Base-by-base conservation (phyloP, 2,329 filamentous ascomycete genomes). In the Colletotrichum sp. region DNA sequence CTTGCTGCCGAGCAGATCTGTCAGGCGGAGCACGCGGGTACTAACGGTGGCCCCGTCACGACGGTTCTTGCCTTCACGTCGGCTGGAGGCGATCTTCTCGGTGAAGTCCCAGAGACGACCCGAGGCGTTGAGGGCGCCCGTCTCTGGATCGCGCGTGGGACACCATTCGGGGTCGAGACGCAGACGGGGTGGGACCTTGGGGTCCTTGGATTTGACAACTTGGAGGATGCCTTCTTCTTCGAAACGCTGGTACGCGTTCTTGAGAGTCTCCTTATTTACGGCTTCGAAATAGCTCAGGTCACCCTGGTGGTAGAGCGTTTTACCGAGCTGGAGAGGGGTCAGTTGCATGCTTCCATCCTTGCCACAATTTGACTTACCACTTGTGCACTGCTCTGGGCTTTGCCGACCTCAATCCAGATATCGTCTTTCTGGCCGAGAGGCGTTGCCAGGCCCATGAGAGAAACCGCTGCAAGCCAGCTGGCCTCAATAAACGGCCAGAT, bases 401-500 rank as follows among this genome's bases (percentile, higher is more conserved):
- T 94, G 76, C 92, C 92, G 49, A 93, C 87, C 80, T 95, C 94
- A 32, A 99, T 89, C 95, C 96, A 98, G 8, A 91, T 88, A 64
- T 94, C 92, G n/a, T 89, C 88, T n/a, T 88, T 87, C 76, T 89
- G 84, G 1, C 82, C 86, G 1, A 85, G 81, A 5, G 95, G 95
- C 3, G 96, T 96, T 0, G 95, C 94, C 16, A 99, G 89, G 60
- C 96, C 96, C 88, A 98, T 93, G 1, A 99, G 88, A 0, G 95
- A 95, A 1, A 99, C 94, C 0, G 96, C 94, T 13, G 95, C 96
- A 2, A 99, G 90, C 97, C 97, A 99, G 68, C 92, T 94, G 0
- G 96, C 94, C 85, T 99, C 97, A 79, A 99, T 96, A 80, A 99
- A 99, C 0, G 97, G 97, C 97, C 97, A 99, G 78, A 99, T 95